Evolutionary conservation across 371 early-diverging fungal species (phyloP).

Genomic region (Mucor lusitanicus): DNA sequence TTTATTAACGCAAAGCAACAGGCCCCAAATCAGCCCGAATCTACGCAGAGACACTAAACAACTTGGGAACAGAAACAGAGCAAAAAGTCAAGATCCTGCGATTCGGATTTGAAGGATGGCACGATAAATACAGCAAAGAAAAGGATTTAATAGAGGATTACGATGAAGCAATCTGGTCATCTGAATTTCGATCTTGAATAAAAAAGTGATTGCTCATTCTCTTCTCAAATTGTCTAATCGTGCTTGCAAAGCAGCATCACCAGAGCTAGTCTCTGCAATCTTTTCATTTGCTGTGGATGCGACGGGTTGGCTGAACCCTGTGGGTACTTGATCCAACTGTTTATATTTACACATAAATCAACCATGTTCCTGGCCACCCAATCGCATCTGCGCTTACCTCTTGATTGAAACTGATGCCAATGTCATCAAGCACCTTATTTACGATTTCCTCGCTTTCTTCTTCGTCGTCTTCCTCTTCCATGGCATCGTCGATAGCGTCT

Average conservation of each 20-base stretch:
- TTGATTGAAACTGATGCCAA: slow-evolving; percentile 79
- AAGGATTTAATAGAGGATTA: slow-evolving; percentile 66
- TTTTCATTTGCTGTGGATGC: slow-evolving; percentile 42
- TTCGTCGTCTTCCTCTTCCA: slow-evolving; percentile 92
- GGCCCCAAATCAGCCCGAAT: slow-evolving; percentile 84
- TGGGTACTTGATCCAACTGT: slow-evolving; percentile 69
- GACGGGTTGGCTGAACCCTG: slow-evolving; percentile 48
- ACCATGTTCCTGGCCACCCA: neutral
- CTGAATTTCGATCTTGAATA: slow-evolving; percentile 6
- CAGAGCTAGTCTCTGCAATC: slow-evolving; percentile 57
- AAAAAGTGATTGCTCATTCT: slow-evolving; percentile 53
- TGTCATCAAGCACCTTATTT: slow-evolving; percentile 93
- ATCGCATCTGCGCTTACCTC: slow-evolving; percentile 41
- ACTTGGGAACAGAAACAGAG: slow-evolving; percentile 27
- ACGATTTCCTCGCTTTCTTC: slow-evolving; percentile 92
- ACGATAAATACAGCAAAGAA: slow-evolving; percentile 55
- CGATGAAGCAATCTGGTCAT: slow-evolving; percentile 57
- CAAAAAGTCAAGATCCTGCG: slow-evolving; percentile 62
- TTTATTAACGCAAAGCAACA: neutral
- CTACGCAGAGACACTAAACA: slow-evolving; percentile 60
- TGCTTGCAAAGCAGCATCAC: slow-evolving; percentile 91
- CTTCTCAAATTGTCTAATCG: slow-evolving; percentile 86
- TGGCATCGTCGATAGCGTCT: slow-evolving; percentile 94
- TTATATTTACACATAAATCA: neutral
- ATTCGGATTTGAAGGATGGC: slow-evolving; percentile 79